Conservation (phyloP, 345 rosid genomes). For the Aethionema arabicum region DNA sequence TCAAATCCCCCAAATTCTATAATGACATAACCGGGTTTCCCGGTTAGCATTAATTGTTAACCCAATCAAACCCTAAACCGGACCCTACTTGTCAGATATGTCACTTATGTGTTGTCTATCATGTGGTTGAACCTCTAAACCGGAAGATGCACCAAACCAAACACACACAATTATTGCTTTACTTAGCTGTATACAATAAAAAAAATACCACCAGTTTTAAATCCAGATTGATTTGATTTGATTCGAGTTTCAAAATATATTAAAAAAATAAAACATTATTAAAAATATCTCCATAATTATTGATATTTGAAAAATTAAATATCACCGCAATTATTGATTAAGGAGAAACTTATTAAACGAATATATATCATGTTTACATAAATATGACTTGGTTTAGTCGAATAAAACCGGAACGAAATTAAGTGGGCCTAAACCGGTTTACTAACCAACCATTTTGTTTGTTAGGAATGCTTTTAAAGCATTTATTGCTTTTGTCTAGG, state of each 20-base stretch:
- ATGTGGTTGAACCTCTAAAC: constrained; percentile 3
- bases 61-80: not conserved
- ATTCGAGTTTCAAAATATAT: no score
- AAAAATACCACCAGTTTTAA: no score
- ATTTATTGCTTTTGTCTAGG: constrained; percentile 28
- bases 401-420: not conserved
- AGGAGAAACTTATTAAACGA: not conserved
- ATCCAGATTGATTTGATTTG: no score
- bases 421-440: not conserved
- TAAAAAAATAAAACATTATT: no score
- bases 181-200: not conserved
- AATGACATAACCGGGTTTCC: constrained; percentile 20
- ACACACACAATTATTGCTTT: not conserved
- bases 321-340: no score
- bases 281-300: no score
- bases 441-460: not conserved
- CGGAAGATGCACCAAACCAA: constrained; percentile 22
- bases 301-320: no score
- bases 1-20: constrained; percentile 19
- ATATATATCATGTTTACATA: not conserved
- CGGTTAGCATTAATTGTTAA: constrained; percentile 17
- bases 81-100: constrained; percentile 14
- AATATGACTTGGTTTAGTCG: not conserved
- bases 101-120: not conserved
- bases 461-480: constrained; percentile 2